Evolutionary conservation across 2,329 filamentous ascomycete species (phyloP), one percentile per base, ranked within the genome.

Genomic region (Podosphaera xanthii): DNA sequence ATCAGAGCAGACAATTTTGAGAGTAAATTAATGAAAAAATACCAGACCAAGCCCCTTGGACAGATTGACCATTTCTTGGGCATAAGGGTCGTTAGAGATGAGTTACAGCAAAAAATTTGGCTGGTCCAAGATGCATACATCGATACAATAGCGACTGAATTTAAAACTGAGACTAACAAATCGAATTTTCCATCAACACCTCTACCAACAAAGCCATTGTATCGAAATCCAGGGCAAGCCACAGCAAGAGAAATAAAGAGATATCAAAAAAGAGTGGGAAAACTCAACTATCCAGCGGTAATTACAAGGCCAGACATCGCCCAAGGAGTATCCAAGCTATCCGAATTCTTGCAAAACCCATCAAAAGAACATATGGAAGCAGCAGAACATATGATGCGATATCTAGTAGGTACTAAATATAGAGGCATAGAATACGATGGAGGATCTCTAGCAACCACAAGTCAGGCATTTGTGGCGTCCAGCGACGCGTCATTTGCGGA

Each of bases 321-420:
- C 10, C 35, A 5, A 12, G 42, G 55, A 33, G 55, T 58, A 9
- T 58, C 55, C 4, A 58, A 48, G 22, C 31, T 58, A 48, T 58
- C 30, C 30, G 55, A 58, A 38, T 55, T 55, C 34, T 38, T 55
- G 22, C 52, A 55, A 55, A 55, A 55, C 30, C 52, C n/a, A 7
- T 46, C 31, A 46, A 46, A 44, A n/a, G 12, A 58, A 58, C 55
- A 58, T 48, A 34, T 46, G 31, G 55, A 58, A 12, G 54, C 40
- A n/a, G 59, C 55, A 31, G 33, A 53, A 34, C 10, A 50, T 9
- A 53, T 60, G 54, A 50, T 56, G 30, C 38, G 48, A 6, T 58
- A 54, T 54, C 30, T 60, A 10, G 9, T 2, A 30, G 10, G n/a
- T n/a, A 55, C 52, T 6, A 22, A 22, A 22, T 22, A 22, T 22